Conservation (phyloP, 2,329 filamentous ascomycete species). For the Trichoderma atrobrunneum region DNA sequence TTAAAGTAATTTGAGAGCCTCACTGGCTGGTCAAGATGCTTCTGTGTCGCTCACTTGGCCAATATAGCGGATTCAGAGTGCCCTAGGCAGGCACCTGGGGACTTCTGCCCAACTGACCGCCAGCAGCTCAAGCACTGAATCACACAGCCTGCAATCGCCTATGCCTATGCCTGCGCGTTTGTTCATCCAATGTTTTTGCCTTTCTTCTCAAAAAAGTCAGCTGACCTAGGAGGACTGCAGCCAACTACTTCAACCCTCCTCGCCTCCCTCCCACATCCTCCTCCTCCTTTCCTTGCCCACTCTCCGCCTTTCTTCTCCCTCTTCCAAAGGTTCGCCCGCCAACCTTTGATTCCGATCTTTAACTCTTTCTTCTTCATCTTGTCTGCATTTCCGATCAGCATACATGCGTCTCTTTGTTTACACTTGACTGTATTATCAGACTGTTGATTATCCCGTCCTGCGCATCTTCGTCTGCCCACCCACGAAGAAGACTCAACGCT, state of each 20-base stretch:
- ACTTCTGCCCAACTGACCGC: not conserved
- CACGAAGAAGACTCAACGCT: too few species aligned
- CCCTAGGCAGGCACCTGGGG: not conserved
- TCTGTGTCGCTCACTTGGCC: not conserved
- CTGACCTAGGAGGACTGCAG: not conserved
- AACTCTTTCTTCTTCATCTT: not conserved
- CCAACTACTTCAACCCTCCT: not conserved
- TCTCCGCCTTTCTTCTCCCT: not conserved
- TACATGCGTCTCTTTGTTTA: not conserved
- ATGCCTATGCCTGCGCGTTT: not conserved
- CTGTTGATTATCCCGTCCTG: not conserved
- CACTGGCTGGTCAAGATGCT: not conserved
- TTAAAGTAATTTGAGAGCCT: not conserved
- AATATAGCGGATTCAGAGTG: not conserved
- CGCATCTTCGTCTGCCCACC: not conserved
- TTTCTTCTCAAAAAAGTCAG: not conserved
- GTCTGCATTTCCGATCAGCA: not conserved
- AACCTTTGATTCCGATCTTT: too few species aligned
- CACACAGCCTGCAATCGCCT: not conserved
- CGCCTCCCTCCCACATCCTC: not conserved
- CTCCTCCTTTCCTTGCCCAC: not conserved
- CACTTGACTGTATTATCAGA: not conserved
- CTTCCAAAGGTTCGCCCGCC: too few species aligned
- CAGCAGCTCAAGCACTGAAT: not conserved
- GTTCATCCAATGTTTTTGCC: not conserved